phyloP scores from a whole-genome alignment of 257 asterid genomes.

The Plantago ovata region DNA sequence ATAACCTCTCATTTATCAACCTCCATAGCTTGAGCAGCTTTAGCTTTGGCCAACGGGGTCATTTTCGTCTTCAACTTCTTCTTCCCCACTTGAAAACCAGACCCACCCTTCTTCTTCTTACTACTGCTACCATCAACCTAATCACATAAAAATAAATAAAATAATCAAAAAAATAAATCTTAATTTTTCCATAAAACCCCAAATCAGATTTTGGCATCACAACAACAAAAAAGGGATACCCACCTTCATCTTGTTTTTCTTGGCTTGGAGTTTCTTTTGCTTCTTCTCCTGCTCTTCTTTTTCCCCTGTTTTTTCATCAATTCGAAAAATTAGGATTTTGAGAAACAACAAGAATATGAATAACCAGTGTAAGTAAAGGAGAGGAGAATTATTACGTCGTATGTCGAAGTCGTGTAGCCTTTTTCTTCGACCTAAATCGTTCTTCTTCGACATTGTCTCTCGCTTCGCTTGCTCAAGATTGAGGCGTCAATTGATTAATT shows the following conservation, averaged over 20 bases:
- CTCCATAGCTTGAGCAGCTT: slow-evolving; percentile 99
- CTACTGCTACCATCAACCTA: slow-evolving; percentile 83
- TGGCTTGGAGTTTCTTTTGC: slow-evolving; percentile 74
- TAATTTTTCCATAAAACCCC: neutral
- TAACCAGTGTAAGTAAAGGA: neutral
- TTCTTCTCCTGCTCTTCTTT: slow-evolving; percentile 61
- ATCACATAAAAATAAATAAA: slow-evolving; percentile 22
- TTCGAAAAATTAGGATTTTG: neutral
- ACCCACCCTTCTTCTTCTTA: slow-evolving; percentile 66
- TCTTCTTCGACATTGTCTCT: slow-evolving; percentile 87
- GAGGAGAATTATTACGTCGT: slow-evolving; percentile 33
- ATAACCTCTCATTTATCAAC: slow-evolving; percentile 68
- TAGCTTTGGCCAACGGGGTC: slow-evolving; percentile 91
- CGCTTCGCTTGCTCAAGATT: slow-evolving; percentile 10
- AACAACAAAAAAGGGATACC: neutral
- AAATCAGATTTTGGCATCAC: neutral
- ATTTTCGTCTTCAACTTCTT: slow-evolving; percentile 76
- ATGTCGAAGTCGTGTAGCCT: slow-evolving; percentile 74
- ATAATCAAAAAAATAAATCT: too few relatives aligned
- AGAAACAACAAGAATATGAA: neutral
- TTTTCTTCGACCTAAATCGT: slow-evolving; percentile 73
- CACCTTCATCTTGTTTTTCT: slow-evolving; percentile 96
- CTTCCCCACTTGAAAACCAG: slow-evolving; percentile 92
- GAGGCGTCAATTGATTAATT: too few relatives aligned
- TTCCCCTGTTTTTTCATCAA: slow-evolving; percentile 46